Evolutionary conservation across 345 rosid genomes (phyloP).

Genomic region (Geranium brycei): DNA sequence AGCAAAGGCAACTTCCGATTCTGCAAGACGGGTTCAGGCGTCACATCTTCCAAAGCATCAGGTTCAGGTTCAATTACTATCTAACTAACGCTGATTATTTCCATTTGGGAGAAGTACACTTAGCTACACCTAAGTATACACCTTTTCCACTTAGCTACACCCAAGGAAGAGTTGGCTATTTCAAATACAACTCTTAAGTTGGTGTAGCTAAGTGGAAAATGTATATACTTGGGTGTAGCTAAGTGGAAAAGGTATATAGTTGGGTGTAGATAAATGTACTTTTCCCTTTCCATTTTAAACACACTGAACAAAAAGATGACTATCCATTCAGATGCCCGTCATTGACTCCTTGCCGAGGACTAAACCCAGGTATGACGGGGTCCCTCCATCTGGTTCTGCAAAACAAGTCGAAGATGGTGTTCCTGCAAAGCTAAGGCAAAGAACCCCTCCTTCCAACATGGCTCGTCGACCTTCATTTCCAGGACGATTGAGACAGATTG

Average conservation of each 20-base stretch:
- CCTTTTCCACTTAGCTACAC: too few species aligned
- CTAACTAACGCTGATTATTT: neutral
- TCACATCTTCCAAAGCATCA: constrained; percentile 59
- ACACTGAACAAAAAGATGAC: constrained; percentile 6
- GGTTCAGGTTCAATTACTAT: constrained; percentile 41
- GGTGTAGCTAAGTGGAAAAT: too few species aligned
- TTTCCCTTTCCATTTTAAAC: neutral
- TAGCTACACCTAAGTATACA: too few species aligned
- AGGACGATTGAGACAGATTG: constrained; percentile 36
- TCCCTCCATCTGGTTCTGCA: constrained; percentile 38
- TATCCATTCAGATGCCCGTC: constrained; percentile 41
- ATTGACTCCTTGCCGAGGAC: constrained; percentile 52
- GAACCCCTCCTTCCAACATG: constrained; percentile 56
- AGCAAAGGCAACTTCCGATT: constrained; percentile 40
- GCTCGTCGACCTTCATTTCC: constrained; percentile 45
- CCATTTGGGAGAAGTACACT: neutral
- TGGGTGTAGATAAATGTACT: too few species aligned
- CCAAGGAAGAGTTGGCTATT: too few species aligned
- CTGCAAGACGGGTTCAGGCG: constrained; percentile 34
- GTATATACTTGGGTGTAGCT: too few species aligned
- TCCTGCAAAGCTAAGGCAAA: constrained; percentile 53
- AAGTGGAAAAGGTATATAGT: too few species aligned
- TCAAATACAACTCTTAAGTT: too few species aligned
- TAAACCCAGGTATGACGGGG: constrained; percentile 57
- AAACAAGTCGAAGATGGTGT: constrained; percentile 47